phyloP scores from a whole-genome alignment of 371 early-diverging fungal genomes.

The Lichtheimia ramosa region DNA sequence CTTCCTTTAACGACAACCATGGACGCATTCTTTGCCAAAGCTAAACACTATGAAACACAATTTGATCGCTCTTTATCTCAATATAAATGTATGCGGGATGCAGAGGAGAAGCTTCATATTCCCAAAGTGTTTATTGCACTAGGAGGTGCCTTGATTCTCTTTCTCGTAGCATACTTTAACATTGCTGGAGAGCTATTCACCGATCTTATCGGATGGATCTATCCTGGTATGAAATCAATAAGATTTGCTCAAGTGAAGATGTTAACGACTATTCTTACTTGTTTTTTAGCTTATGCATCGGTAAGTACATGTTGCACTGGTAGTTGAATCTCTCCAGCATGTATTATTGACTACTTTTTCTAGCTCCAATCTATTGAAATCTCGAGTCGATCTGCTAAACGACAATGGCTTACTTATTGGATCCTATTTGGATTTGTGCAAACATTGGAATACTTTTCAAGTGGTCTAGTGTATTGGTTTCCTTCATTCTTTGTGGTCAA shows the following conservation, averaged over 20 bases:
- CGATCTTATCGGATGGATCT: conserved; percentile 84
- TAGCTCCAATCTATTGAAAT: conserved; percentile 75
- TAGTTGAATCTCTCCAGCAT: too few species aligned
- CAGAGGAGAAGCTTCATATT: conserved; percentile 34
- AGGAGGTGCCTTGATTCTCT: conserved; percentile 58
- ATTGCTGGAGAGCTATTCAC: conserved; percentile 79
- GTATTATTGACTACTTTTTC: neutral
- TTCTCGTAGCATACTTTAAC: conserved; percentile 86
- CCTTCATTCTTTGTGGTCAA: conserved; percentile 82
- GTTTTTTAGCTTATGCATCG: conserved; percentile 17
- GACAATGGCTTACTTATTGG: conserved; percentile 78
- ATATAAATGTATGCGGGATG: conserved; percentile 10
- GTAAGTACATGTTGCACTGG: conserved; percentile 8
- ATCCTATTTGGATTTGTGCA: conserved; percentile 62
- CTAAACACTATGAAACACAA: conserved; percentile 12
- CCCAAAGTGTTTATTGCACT: conserved; percentile 82
- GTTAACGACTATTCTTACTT: neutral
- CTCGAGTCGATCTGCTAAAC: conserved; percentile 56
- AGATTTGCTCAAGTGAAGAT: neutral
- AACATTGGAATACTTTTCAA: conserved; percentile 69
- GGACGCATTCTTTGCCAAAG: conserved; percentile 7
- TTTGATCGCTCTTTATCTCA: conserved; percentile 15
- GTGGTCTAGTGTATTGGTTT: conserved; percentile 67
- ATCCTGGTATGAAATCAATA: conserved; percentile 65
- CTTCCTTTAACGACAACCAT: conserved; percentile 1